Evolutionary conservation across 805 yeast species (phyloP), one percentile per base, ranked within the genome.

Genomic region (Candida pseudofarinosa): DNA sequence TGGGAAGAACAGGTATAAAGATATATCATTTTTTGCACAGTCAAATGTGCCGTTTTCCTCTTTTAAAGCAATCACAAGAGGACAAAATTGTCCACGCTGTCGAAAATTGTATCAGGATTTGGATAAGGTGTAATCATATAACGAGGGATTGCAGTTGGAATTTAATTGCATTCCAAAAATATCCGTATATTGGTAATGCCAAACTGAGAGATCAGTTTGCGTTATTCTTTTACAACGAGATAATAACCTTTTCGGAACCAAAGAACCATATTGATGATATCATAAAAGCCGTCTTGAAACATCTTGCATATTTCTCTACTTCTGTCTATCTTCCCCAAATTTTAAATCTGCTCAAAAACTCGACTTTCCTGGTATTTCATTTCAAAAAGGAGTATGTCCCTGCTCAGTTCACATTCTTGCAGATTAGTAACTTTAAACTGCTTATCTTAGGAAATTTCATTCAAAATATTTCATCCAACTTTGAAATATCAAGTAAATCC

Each of bases 121-220:
- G 74, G 74, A 47, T 63, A 7, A 38, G 44, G 23, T 50, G 41
- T 19, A 44, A 53, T n/a, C 48, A 43, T 33, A 37, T 53, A 4
- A 45, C 49, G 13, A 49, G 44, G 16, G 48, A 42, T 34, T 50
- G 44, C 17, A 65, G 51, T 44, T 70, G 76, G 76, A 65, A 63
- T 38, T 54, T 53, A 35, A 45, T 70, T 35, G 52, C 64, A 20
- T 54, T 67, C 18, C 76, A 68, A 41, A 59, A 56, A 26, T 70
- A 52, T 47, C 69, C 73, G 1, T 70, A 67, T 42, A 50, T 65
- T 38, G 76, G 76, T 3, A 69, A 69, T 42, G 41, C 54, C 0
- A 51, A 54, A 19, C 70, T 67, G 67, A 46, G 74, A 45, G 60
- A 60, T 5, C 57, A 59, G 41, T 69, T 63, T 48, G 44, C 54